Percentiles rank a stretch among this genome's conserved stretches.
Evolutionary conservation across 345 rosid species (phyloP).

Genomic region (Citrus inodora): DNA sequence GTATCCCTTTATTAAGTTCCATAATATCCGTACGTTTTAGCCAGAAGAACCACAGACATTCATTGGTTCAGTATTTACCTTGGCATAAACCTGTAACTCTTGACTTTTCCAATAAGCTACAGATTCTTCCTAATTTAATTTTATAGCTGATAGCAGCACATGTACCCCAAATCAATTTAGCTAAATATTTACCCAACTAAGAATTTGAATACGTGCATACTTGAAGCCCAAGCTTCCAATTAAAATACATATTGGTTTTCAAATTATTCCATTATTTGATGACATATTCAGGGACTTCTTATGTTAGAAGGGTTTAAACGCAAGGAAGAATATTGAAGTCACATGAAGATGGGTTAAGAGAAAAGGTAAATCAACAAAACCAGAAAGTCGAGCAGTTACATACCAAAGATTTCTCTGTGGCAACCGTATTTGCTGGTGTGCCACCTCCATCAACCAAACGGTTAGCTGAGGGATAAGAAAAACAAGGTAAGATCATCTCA

Average conservation of each 20-base stretch:
- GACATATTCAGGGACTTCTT: not conserved
- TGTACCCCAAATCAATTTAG: not conserved
- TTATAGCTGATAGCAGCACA: not conserved
- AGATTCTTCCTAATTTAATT: not conserved
- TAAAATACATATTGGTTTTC: not conserved
- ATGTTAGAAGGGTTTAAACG: not conserved
- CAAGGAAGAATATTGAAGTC: not conserved
- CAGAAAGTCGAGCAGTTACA: not conserved
- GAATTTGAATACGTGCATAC: not conserved
- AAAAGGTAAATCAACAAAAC: not conserved
- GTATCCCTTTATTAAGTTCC: not conserved
- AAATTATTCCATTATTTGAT: not conserved
- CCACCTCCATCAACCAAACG: slow-evolving; percentile 47
- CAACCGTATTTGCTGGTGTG: slow-evolving; percentile 17
- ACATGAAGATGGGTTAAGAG: not conserved
- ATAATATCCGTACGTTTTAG: not conserved
- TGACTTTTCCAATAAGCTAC: not conserved
- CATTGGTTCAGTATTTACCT: not conserved
- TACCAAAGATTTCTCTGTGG: slow-evolving; percentile 72
- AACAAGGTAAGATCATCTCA: slow-evolving; percentile 16
- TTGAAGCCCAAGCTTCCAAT: not conserved
- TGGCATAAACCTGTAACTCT: not conserved
- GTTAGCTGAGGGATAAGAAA: slow-evolving; percentile 32
- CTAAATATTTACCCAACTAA: not conserved
- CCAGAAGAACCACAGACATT: not conserved